Percentiles rank a stretch among this genome's conserved stretches.
Evolutionary conservation across 139 green algal species (phyloP).

Genomic region (Auxenochlorella protothecoides): DNA sequence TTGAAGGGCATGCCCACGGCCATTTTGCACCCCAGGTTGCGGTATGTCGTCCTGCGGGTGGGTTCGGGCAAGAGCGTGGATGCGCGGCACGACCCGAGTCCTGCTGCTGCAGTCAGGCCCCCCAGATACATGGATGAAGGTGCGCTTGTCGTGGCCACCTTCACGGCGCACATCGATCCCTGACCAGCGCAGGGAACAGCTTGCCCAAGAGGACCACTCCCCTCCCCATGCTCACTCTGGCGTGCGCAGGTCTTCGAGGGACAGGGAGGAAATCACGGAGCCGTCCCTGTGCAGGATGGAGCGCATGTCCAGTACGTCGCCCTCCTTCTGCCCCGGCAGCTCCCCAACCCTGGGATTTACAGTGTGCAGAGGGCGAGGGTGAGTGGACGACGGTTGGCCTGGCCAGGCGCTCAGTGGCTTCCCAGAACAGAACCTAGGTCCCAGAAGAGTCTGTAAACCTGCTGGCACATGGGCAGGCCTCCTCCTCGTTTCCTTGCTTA

Average conservation of each 20-base stretch:
- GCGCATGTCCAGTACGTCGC: constrained; percentile 75
- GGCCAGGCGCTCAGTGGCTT: no score
- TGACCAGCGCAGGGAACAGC: no score
- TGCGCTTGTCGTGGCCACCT: no score
- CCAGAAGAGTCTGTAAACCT: no score
- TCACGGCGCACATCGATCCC: no score
- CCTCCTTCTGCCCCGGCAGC: constrained; percentile 66
- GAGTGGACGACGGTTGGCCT: background rate
- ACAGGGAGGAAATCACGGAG: constrained; percentile 50
- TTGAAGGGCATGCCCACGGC: constrained; percentile 99
- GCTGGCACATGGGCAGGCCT: no score
- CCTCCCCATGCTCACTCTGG: constrained; percentile 8
- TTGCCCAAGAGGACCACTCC: no score
- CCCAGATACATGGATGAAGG: no score
- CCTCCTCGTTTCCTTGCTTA: no score
- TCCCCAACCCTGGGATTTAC: constrained; percentile 42
- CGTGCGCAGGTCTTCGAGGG: constrained; percentile 34
- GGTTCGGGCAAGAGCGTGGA: background rate
- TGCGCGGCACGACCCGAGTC: background rate
- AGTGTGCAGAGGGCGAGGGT: background rate
- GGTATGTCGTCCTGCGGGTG: constrained; percentile 48
- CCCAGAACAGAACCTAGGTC: no score
- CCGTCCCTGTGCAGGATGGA: constrained; percentile 81
- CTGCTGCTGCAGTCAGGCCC: no score
- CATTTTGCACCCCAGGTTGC: constrained; percentile 84